phyloP scores from a whole-genome alignment of 352 stramenopile genomes.

The Globisporangium solare region DNA sequence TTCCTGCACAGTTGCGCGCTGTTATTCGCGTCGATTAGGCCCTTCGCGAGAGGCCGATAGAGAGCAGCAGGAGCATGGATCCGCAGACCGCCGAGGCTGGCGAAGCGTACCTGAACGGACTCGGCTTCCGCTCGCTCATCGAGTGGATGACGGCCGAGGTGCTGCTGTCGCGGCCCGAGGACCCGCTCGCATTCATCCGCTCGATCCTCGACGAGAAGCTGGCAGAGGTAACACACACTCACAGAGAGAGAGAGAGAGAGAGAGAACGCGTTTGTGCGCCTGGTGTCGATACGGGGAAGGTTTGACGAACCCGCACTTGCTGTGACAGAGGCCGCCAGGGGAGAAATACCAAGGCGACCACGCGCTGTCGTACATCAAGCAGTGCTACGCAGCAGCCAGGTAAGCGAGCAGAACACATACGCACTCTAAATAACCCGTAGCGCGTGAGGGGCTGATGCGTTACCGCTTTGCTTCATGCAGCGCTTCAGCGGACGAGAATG shows the following conservation, averaged over 20 bases:
- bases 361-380: slow-evolving; percentile 78
- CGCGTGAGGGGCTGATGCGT: background rate
- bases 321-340: slow-evolving; percentile 20
- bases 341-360: slow-evolving; percentile 83
- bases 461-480: slow-evolving; percentile 21
- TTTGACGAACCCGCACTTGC: background rate
- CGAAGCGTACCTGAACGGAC: slow-evolving; percentile 83
- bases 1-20: too few relatives aligned
- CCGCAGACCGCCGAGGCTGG: slow-evolving; percentile 73
- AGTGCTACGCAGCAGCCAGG: slow-evolving; percentile 84
- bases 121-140: slow-evolving; percentile 88
- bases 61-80: slow-evolving; percentile 32
- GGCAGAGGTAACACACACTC: slow-evolving; percentile 50
- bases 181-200: slow-evolving; percentile 82
- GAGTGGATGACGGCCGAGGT: slow-evolving; percentile 89
- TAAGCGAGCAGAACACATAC: slow-evolving; percentile 14
- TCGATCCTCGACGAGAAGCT: slow-evolving; percentile 83
- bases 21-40: background rate
- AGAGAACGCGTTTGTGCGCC: background rate
- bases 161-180: slow-evolving; percentile 76
- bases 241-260: too few relatives aligned
- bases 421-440: background rate
- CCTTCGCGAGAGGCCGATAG: background rate
- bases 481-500: slow-evolving; percentile 79
- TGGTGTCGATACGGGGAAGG: background rate